Base-by-base conservation (phyloP, 2,329 filamentous ascomycete species). In the Trichoderma oligosporum region DNA sequence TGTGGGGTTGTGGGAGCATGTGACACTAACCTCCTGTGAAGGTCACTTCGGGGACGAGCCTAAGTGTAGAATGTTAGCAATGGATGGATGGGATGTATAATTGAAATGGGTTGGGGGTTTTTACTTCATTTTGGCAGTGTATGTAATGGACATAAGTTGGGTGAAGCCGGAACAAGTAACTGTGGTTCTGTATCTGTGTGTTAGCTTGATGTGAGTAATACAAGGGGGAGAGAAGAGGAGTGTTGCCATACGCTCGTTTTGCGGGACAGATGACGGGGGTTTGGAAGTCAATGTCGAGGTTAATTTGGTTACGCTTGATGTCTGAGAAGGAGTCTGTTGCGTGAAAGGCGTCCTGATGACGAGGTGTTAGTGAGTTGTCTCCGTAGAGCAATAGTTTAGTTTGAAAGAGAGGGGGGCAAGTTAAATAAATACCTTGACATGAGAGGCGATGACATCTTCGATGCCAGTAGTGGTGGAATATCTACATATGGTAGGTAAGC, bases 91-190 rank as follows among this genome's bases (percentile, higher is more conserved):
- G 7, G 7, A 5, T 35, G 20, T 12, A 14, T 1, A 27, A 25
- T 18, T 7, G 11, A 25, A 6, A 22, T 3, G 20, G 31, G 25
- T 1, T 7, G 22, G 29, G 5, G 1, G 4, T 35, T 1, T 29
- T 36, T 55, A 55, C 51, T 55, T 55, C 52, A 55, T 55, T 31
- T 55, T 55, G 31, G 52, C 52, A 16, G 52, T 55, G 52, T 55
- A 55, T 7, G 52, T 55, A 31, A 55, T 55, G 52, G 52, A 55
- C 24, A 36, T 55, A 31, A 55, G 52, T n/a, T 55, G 52, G 4
- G 52, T 55, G 41, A 45, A 55, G 42, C 52, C 52, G 31, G 52
- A 55, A 22, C 52, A 55, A 55, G 52, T 55, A 31, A 55, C 52
- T 14, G 52, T 55, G 12, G 52, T 55, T 14, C 52, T 55, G 52